Conservation (phyloP, 495 filamentous ascomycete genomes). For the Darksidea phi region DNA sequence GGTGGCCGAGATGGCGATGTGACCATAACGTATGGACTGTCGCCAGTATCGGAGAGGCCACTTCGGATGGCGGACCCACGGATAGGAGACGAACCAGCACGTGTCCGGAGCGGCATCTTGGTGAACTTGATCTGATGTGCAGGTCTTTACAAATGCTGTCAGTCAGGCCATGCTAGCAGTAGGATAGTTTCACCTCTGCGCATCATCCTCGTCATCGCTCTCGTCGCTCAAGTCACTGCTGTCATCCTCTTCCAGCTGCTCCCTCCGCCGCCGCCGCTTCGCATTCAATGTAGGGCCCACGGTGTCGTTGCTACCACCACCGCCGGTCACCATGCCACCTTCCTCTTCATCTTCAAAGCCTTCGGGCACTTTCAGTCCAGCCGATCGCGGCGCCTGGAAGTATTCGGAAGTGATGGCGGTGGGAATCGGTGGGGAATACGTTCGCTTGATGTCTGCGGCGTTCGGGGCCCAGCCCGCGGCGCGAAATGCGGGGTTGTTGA, state of each 20-base stretch:
- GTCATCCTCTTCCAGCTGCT: slow-evolving; percentile 91
- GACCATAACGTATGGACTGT: slow-evolving; percentile 44
- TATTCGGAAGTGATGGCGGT: slow-evolving; percentile 88
- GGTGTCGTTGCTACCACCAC: slow-evolving; percentile 67
- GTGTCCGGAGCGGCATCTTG: slow-evolving; percentile 86
- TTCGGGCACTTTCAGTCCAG: slow-evolving; percentile 48
- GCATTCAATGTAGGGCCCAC: slow-evolving; percentile 61
- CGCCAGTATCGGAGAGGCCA: slow-evolving; percentile 39
- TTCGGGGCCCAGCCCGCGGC: slow-evolving; percentile 87
- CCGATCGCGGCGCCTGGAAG: slow-evolving; percentile 67
- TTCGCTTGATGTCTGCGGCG: slow-evolving; percentile 75
- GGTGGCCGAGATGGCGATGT: slow-evolving; percentile 50
- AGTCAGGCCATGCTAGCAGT: not conserved
- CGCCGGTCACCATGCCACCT: slow-evolving; percentile 76
- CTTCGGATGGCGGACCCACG: slow-evolving; percentile 48
- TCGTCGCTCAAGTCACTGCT: slow-evolving; percentile 96
- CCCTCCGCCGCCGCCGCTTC: slow-evolving; percentile 54
- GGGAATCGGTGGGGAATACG: slow-evolving; percentile 94
- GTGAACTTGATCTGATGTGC: slow-evolving; percentile 87
- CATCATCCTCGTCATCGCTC: slow-evolving; percentile 84
- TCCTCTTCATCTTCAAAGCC: slow-evolving; percentile 75
- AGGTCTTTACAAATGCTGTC: slow-evolving; percentile 43
- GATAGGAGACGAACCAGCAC: slow-evolving; percentile 85
- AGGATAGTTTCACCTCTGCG: slow-evolving; percentile 29
- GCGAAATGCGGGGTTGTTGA: slow-evolving; percentile 94